These are phyloP conservation scores for Populus davidiana DNA, from an alignment of 345 rosid genomes.

Conservation along the genomic window DNA sequence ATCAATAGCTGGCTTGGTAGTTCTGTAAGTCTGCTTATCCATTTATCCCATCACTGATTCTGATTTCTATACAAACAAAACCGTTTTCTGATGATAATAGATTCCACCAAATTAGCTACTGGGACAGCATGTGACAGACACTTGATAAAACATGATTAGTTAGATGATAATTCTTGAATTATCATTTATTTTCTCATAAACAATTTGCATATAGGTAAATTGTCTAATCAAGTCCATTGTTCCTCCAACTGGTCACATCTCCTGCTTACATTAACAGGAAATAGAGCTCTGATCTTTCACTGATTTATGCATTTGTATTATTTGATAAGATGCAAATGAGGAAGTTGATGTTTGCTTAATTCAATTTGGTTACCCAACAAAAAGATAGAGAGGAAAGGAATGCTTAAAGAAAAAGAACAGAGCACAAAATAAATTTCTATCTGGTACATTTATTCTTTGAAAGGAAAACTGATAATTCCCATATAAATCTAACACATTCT, in stretches of 20 bases:
- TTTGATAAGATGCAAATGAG: not conserved
- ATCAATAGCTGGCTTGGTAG: constrained; percentile 55
- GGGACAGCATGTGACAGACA: not conserved
- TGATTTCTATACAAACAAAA: not conserved
- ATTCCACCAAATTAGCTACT: not conserved
- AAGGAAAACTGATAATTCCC: too few species aligned
- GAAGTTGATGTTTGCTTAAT: not conserved
- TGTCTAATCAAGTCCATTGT: not conserved
- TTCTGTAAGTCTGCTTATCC: constrained; percentile 55
- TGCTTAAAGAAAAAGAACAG: not conserved
- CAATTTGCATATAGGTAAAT: not conserved
- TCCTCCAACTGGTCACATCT: not conserved
- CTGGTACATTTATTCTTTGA: too few species aligned
- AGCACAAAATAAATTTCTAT: not conserved
- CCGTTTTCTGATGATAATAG: not conserved
- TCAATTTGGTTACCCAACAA: not conserved
- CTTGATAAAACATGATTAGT: not conserved
- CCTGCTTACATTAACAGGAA: not conserved
- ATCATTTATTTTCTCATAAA: not conserved
- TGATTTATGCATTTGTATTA: not conserved
- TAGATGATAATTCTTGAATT: not conserved
- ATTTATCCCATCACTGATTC: not conserved
- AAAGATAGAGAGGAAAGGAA: not conserved
- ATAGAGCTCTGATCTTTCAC: not conserved
- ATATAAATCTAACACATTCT: too few species aligned